These are phyloP conservation scores for Fimicolochytrium jonesii DNA, from an alignment of 192 early-diverging fungal genomes.

Conservation along the genomic window DNA sequence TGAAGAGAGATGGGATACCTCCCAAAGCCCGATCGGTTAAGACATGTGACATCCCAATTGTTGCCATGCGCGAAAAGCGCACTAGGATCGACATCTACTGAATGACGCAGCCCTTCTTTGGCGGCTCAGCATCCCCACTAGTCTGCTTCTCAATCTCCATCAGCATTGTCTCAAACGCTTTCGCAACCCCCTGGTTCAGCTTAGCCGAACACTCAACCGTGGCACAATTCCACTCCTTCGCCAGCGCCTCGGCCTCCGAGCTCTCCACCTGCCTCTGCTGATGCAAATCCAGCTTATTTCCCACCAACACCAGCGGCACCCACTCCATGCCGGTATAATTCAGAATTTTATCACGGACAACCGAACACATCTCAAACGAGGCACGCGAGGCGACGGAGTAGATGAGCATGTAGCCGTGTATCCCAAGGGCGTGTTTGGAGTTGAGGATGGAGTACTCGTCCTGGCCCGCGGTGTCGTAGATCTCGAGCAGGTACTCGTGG, in stretches of 20 bases:
- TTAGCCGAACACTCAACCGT: slow-evolving; percentile 90
- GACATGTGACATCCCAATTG: too few relatives aligned
- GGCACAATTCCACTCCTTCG: slow-evolving; percentile 80
- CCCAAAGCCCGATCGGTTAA: too few relatives aligned
- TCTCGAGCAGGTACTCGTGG: slow-evolving; percentile 83
- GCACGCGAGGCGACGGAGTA: slow-evolving; percentile 84
- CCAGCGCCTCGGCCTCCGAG: slow-evolving; percentile 73
- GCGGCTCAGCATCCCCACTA: slow-evolving; percentile 51
- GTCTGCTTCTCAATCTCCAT: slow-evolving; percentile 75
- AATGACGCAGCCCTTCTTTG: slow-evolving; percentile 50
- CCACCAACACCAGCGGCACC: slow-evolving; percentile 87
- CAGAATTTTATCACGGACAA: slow-evolving; percentile 91
- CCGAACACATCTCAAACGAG: slow-evolving; percentile 85
- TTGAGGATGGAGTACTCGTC: slow-evolving; percentile 93
- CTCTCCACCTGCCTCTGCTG: slow-evolving; percentile 70
- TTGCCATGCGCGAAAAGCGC: too few relatives aligned
- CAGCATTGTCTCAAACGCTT: slow-evolving; percentile 81
- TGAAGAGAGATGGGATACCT: too few relatives aligned
- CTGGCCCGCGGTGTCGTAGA: slow-evolving; percentile 96
- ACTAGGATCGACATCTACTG: too few relatives aligned
- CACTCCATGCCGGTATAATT: slow-evolving; percentile 85
- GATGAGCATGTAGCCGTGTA: slow-evolving; percentile 92
- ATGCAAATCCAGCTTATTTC: slow-evolving; percentile 87
- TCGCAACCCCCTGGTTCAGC: slow-evolving; percentile 81
- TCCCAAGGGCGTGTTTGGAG: slow-evolving; percentile 80